Evolutionary conservation across 306 rosid genomes (phyloP).

Genomic region (Boehmeria nivea): DNA sequence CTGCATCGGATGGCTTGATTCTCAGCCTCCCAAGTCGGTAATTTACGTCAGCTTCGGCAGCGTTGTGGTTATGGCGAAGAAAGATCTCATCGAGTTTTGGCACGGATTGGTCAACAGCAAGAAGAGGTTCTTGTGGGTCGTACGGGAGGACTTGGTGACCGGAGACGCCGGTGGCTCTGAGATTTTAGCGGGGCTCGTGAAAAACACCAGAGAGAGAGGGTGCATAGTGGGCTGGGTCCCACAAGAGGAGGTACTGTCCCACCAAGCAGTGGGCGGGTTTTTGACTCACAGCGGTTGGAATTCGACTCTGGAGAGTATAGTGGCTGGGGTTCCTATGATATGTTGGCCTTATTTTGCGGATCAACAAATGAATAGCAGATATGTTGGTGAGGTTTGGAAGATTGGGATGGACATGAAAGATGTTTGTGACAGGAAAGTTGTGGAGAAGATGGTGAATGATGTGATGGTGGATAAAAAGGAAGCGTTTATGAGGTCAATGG

Average conservation of each 20-base stretch:
- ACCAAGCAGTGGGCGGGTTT: constrained; percentile 43
- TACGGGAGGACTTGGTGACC: constrained; percentile 21
- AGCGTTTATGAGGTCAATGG: constrained; percentile 9
- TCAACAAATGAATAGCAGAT: constrained; percentile 28
- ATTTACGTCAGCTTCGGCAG: constrained; percentile 57
- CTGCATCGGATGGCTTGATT: constrained; percentile 53
- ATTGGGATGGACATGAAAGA: constrained; percentile 18
- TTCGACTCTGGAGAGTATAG: constrained; percentile 29
- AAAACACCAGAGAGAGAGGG: constrained; percentile 33
- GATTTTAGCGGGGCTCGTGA: constrained; percentile 17
- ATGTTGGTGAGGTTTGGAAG: constrained; percentile 32
- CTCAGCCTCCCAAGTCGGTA: constrained; percentile 33
- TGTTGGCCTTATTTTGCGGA: constrained; percentile 29
- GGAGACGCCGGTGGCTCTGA: neutral
- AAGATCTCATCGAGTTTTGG: constrained; percentile 41
- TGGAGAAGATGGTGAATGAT: neutral
- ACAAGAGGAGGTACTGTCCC: constrained; percentile 46
- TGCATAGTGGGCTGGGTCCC: constrained; percentile 46
- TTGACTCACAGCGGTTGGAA: constrained; percentile 43
- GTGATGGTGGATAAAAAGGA: constrained; percentile 13
- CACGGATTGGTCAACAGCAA: constrained; percentile 48
- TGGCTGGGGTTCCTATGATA: constrained; percentile 22
- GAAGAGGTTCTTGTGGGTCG: constrained; percentile 47
- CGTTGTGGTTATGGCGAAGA: neutral
- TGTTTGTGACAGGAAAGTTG: neutral